These are phyloP conservation scores for Erigeron canadensis DNA, from an alignment of 129 eudicot genomes.

Conservation along the genomic window DNA sequence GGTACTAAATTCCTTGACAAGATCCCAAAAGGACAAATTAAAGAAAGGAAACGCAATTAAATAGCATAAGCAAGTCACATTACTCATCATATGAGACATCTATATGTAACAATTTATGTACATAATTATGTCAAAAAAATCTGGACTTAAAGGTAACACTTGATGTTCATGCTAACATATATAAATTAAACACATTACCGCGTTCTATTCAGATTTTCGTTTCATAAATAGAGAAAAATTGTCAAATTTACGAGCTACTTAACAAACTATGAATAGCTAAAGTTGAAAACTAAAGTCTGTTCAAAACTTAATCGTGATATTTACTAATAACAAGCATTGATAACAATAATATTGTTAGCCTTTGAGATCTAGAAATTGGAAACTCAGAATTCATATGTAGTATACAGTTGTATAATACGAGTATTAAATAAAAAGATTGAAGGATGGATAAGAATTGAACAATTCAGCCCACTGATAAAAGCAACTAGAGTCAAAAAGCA, in stretches of 20 bases:
- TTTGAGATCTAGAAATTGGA: background rate
- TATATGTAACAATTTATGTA: conserved; percentile 6
- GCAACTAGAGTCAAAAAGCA: conserved; percentile 5
- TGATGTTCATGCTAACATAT: background rate
- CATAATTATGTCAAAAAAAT: background rate
- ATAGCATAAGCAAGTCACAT: background rate
- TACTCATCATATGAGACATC: background rate
- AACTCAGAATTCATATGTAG: background rate
- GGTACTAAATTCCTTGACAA: conserved; percentile 60
- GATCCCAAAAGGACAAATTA: conserved; percentile 85
- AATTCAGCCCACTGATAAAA: conserved; percentile 19
- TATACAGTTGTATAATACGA: background rate
- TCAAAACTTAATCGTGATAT: too few species aligned
- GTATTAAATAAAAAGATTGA: background rate
- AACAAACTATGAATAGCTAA: background rate
- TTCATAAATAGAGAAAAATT: background rate
- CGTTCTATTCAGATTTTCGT: background rate
- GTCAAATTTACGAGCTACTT: background rate
- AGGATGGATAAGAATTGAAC: conserved; percentile 7
- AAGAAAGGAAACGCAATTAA: conserved; percentile 48
- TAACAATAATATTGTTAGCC: background rate
- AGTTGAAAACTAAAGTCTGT: background rate
- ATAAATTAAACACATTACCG: background rate
- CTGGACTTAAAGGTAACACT: background rate
- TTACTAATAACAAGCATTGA: too few species aligned